These are phyloP conservation scores for Dryadomyces sulphureus DNA, from an alignment of 2,329 filamentous ascomycete genomes.

Conservation along the genomic window DNA sequence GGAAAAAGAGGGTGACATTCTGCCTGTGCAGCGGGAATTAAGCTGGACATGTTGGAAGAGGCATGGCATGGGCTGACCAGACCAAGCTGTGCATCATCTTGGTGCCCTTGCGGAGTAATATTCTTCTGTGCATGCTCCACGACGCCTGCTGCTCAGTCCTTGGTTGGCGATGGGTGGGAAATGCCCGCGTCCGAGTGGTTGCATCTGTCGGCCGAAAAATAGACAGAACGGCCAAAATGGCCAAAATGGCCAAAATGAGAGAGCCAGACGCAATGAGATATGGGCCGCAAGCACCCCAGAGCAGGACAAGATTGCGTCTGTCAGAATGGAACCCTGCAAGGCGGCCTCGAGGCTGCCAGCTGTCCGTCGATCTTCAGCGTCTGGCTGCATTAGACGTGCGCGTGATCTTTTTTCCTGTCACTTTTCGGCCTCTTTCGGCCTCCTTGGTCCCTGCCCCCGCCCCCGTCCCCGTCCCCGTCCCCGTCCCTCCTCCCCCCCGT, in stretches of 20 bases:
- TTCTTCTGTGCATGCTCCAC: background rate
- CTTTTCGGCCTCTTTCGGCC: too few relatives aligned
- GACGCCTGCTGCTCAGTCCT: too few relatives aligned
- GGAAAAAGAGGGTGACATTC: background rate
- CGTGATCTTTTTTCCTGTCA: background rate
- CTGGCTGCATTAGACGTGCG: background rate
- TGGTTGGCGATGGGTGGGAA: too few relatives aligned
- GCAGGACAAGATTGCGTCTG: background rate
- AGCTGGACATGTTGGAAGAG: too few relatives aligned
- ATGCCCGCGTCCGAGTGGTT: too few relatives aligned
- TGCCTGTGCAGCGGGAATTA: background rate
- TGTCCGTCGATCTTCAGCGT: background rate
- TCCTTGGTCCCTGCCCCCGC: too few relatives aligned
- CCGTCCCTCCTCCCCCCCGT: too few relatives aligned
- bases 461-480: too few relatives aligned
- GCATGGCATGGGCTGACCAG: background rate
- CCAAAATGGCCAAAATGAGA: background rate
- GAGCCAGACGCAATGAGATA: background rate
- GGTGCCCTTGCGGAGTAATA: background rate
- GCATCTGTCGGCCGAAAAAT: too few relatives aligned
- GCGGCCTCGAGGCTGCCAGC: background rate
- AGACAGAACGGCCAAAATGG: too few relatives aligned
- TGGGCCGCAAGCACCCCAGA: background rate
- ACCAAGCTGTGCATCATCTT: background rate
- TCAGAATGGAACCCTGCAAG: background rate